Conservation (phyloP, 139 green algal genomes). For the Chlorella sorokiniana region DNA sequence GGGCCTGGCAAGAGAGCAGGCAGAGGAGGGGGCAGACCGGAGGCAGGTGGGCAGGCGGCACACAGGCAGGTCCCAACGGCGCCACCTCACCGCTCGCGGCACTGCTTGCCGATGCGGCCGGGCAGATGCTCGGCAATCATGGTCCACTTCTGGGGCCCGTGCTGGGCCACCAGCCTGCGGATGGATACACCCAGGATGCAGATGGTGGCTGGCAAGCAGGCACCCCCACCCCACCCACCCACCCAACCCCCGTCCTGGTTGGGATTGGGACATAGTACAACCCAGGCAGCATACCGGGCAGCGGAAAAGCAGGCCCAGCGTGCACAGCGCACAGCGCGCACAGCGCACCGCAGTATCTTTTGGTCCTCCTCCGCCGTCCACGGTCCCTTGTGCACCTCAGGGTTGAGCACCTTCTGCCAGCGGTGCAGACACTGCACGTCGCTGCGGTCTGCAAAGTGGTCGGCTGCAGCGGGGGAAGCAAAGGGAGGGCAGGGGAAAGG, state of each 20-base stretch:
- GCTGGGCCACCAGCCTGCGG: slow-evolving; percentile 55
- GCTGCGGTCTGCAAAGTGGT: slow-evolving; percentile 74
- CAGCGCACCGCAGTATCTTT: neutral
- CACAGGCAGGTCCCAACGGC: neutral
- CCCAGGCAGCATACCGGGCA: too few species aligned
- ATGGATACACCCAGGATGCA: too few species aligned
- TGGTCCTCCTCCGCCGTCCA: slow-evolving; percentile 68
- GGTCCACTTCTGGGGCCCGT: slow-evolving; percentile 73
- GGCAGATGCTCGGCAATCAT: slow-evolving; percentile 61
- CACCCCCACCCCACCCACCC: too few species aligned
- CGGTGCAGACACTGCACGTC: slow-evolving; percentile 91
- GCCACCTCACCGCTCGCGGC: slow-evolving; percentile 59
- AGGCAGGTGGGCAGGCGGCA: too few species aligned
- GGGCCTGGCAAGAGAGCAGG: too few species aligned
- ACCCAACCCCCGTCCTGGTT: too few species aligned
- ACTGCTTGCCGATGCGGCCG: slow-evolving; percentile 84
- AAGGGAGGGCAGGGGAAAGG: neutral
- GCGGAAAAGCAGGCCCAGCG: neutral
- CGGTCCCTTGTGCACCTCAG: slow-evolving; percentile 81
- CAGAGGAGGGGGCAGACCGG: too few species aligned
- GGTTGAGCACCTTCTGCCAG: slow-evolving; percentile 92
- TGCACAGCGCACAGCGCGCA: neutral
- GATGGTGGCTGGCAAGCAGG: neutral
- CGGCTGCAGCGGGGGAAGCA: slow-evolving; percentile 50
- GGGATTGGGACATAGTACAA: too few species aligned